Evolutionary conservation across 2,329 filamentous ascomycete genomes (phyloP), one percentile per base, ranked within the genome.

Genomic region (Alternaria arbusti): DNA sequence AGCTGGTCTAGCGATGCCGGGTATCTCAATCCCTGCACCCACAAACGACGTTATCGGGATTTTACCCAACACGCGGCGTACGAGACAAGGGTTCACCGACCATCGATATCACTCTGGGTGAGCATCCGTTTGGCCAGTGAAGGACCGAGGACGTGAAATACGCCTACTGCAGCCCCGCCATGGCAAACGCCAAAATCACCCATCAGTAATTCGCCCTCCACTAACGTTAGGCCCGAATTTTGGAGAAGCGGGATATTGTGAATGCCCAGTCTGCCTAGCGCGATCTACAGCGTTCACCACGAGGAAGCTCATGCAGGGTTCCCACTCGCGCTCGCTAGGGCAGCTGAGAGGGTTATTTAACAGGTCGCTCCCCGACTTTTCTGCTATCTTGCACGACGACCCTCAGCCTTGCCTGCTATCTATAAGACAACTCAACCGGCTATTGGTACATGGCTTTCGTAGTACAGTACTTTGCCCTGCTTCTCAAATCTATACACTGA

Each of bases 401-500:
- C 23, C 60, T 26, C 46, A 54, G 51, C 52, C 61, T 61, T 54
- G 56, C 54, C 51, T 17, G 32, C 22, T 28, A 61, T 57, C 64
- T 54, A 54, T 51, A 54, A 61, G 57, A 25, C 47, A 43, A 58
- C 56, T 50, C 26, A 26, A 51, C 57, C 43, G 45, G 28, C 22
- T 57, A 26, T 63, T 58, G 63, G 65, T 73, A 70, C 64, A 79
- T 79, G 76, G 73, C 74, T 62, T 79, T 76, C 61, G 54, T 69
- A 28, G 68, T 74, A 51, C 70, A 74, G 51, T 79, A 76, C 63
- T 79, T 78, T 63, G 73, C 69, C 43, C 74, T 79, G 32, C 74
- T 78, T 55, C 75, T 79, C 67, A 77, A 79, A 67, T 67, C 65
- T 46, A 70, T 80, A 59, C 70, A 65, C 61, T 77, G 66, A 75